Percentiles rank a stretch among this genome's conserved stretches.
phyloP scores from a whole-genome alignment of 2,329 filamentous ascomycete species.

The Calonectria hawksworthii region DNA sequence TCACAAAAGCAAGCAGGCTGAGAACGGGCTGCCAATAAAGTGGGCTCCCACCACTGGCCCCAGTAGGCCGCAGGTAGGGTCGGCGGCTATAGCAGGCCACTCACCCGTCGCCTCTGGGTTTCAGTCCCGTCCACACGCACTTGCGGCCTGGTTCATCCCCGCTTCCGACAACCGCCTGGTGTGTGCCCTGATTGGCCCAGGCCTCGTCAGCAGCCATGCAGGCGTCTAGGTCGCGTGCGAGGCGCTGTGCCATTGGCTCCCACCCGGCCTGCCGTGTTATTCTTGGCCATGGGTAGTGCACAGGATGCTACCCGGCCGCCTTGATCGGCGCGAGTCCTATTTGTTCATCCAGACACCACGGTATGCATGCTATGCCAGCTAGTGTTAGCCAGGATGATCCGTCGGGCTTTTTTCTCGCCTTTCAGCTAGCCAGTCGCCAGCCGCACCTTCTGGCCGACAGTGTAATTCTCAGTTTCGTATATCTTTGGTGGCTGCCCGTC shows the following conservation, averaged over 20 bases:
- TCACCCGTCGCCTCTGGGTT: constrained; percentile 9
- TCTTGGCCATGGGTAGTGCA: constrained; percentile 7
- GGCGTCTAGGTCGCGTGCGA: constrained; percentile 22
- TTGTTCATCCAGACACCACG: neutral
- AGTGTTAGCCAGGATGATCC: constrained; percentile 14
- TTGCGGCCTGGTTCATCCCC: neutral
- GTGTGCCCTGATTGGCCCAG: neutral
- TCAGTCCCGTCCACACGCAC: constrained; percentile 8
- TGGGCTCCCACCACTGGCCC: neutral
- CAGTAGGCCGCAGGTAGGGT: constrained; percentile 18
- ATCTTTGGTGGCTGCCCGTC: constrained; percentile 18
- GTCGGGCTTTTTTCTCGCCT: constrained; percentile 4
- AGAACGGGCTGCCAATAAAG: constrained; percentile 9
- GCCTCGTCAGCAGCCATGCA: constrained; percentile 5
- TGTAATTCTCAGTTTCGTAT: constrained; percentile 18
- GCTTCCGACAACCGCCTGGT: neutral
- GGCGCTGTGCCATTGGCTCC: constrained; percentile 8
- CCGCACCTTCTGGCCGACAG: neutral
- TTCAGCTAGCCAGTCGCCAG: constrained; percentile 4
- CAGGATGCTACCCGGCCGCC: constrained; percentile 19
- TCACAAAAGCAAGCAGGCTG: constrained; percentile 11
- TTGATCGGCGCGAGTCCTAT: constrained; percentile 6
- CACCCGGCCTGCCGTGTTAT: constrained; percentile 11
- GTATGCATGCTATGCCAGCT: constrained; percentile 9
- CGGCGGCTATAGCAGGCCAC: constrained; percentile 24